A percentile compares a stretch with the other conserved stretches of the same genome.
These are phyloP conservation scores for Theileria equi DNA, from an alignment of 169 alveolate species.

Conservation along the genomic window DNA sequence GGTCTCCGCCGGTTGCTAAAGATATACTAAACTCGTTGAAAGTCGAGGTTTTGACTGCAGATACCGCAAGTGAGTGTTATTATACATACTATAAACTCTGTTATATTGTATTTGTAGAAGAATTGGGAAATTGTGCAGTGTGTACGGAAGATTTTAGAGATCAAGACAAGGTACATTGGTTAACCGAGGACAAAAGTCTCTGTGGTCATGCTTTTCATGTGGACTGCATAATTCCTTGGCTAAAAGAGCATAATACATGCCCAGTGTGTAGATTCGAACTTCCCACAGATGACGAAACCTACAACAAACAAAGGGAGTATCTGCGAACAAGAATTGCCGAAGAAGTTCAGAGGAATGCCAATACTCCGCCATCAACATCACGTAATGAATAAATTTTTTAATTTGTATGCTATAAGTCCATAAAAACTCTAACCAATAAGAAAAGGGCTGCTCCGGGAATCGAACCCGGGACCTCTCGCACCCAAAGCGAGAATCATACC, in stretches of 20 bases:
- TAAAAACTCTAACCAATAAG: too few species aligned
- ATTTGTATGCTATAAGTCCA: not conserved
- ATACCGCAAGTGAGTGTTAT: slow-evolving; percentile 40
- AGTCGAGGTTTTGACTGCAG: slow-evolving; percentile 62
- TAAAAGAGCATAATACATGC: slow-evolving; percentile 90
- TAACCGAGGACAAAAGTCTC: slow-evolving; percentile 63
- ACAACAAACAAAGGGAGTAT: slow-evolving; percentile 78
- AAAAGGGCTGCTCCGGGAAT: slow-evolving; percentile 94
- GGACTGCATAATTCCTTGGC: slow-evolving; percentile 93
- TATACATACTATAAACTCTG: not conserved
- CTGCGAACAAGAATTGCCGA: slow-evolving; percentile 64
- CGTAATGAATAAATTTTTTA: not conserved
- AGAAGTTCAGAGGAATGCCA: slow-evolving; percentile 63
- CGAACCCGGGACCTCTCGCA: slow-evolving; percentile 99
- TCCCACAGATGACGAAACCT: slow-evolving; percentile 90
- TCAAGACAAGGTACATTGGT: slow-evolving; percentile 73
- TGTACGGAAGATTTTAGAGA: slow-evolving; percentile 79
- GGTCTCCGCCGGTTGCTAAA: slow-evolving; percentile 82
- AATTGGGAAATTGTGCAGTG: slow-evolving; percentile 77
- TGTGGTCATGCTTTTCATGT: slow-evolving; percentile 92
- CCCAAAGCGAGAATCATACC: slow-evolving; percentile 99
- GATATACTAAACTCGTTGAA: slow-evolving; percentile 70
- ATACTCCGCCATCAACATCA: not conserved
- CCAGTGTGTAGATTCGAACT: slow-evolving; percentile 95
- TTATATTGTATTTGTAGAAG: slow-evolving; percentile 5